A percentile compares a stretch with the other conserved stretches of the same genome.
These are phyloP conservation scores for Rhododendron ovatum DNA, from an alignment of 148 eudicot species.

Conservation along the genomic window DNA sequence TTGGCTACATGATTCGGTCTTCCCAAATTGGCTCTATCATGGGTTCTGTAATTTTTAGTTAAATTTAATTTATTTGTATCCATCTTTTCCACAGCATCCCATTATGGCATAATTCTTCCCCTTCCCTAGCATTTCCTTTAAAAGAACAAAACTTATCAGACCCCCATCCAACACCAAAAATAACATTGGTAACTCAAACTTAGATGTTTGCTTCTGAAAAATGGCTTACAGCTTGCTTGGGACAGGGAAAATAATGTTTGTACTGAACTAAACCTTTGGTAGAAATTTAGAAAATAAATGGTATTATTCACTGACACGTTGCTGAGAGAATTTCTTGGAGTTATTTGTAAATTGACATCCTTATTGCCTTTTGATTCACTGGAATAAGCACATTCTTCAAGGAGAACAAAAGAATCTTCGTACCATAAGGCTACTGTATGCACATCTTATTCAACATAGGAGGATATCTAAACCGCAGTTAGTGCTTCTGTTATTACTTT, in stretches of 20 bases:
- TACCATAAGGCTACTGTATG: background rate
- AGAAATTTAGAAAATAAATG: background rate
- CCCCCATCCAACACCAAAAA: background rate
- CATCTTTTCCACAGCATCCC: background rate
- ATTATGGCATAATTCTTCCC: background rate
- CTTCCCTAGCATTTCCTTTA: background rate
- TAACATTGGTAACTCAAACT: background rate
- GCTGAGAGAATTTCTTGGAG: background rate
- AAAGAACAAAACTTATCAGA: background rate
- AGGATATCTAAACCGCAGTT: background rate
- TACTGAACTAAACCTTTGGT: background rate
- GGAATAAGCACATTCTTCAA: background rate
- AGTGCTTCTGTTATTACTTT: background rate
- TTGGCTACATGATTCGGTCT: background rate
- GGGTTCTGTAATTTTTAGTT: background rate
- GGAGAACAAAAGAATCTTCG: background rate
- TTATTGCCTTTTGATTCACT: no score
- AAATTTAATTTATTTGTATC: background rate
- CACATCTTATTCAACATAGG: background rate
- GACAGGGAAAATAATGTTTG: background rate
- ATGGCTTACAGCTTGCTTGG: background rate
- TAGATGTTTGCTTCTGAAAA: background rate
- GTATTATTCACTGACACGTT: background rate
- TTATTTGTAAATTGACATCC: no score
- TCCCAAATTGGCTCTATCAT: background rate